phyloP scores from a whole-genome alignment of 179 eudicot genomes.

The Heliamphora pulchella region DNA sequence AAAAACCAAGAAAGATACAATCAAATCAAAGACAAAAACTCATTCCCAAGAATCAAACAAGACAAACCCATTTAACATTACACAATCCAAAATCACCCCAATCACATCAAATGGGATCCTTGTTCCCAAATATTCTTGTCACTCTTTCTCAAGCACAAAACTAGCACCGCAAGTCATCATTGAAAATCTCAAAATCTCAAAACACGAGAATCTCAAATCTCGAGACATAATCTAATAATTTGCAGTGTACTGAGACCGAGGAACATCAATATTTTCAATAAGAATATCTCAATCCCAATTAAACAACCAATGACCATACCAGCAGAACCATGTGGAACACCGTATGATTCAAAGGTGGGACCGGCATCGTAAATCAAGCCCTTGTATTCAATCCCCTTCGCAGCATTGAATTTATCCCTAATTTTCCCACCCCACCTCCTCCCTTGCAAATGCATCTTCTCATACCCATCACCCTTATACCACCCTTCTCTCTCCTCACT shows the following conservation, averaged over 20 bases:
- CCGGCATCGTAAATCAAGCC: constrained; percentile 83
- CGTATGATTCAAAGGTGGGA: constrained; percentile 78
- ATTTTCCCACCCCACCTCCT: constrained; percentile 84
- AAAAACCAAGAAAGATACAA: neutral
- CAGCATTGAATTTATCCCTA: constrained; percentile 41
- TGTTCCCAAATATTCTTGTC: too few species aligned
- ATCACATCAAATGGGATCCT: too few species aligned
- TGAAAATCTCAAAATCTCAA: too few species aligned
- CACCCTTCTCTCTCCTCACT: constrained; percentile 87
- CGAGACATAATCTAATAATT: too few species aligned
- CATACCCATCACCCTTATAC: constrained; percentile 62
- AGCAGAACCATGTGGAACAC: constrained; percentile 79
- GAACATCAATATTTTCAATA: neutral
- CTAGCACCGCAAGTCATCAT: too few species aligned
- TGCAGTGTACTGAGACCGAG: neutral
- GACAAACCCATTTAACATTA: neutral
- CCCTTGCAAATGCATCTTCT: constrained; percentile 82
- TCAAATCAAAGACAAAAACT: neutral
- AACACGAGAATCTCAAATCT: too few species aligned
- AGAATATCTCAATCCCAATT: neutral
- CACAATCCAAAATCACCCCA: neutral
- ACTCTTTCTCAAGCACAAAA: too few species aligned
- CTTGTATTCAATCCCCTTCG: constrained; percentile 49
- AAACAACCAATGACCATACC: constrained; percentile 36
- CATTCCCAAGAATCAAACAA: constrained; percentile 4